These are phyloP conservation scores for Pleurotus platypus DNA, from an alignment of 768 basidiomycete species.

Conservation along the genomic window DNA sequence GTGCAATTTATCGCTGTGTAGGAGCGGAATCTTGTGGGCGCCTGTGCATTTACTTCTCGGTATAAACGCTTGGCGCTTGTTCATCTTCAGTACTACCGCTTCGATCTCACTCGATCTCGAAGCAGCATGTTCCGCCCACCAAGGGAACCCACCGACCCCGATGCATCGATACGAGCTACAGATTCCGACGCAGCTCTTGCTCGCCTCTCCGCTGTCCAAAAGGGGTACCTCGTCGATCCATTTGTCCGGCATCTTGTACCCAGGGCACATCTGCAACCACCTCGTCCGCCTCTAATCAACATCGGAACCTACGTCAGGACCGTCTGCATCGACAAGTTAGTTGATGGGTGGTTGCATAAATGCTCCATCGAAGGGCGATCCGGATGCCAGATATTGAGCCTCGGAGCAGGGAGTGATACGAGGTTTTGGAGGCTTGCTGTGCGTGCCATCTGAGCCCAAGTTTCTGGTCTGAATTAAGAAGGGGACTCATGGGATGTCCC, in stretches of 20 bases:
- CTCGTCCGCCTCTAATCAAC: constrained; percentile 88
- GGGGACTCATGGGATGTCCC: constrained; percentile 6
- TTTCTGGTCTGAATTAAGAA: not conserved
- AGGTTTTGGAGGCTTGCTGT: constrained; percentile 90
- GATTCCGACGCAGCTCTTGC: constrained; percentile 82
- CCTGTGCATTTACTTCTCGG: not conserved
- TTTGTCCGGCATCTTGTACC: constrained; percentile 68
- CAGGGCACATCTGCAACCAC: constrained; percentile 55
- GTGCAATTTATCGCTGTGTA: too few relatives aligned
- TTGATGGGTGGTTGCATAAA: constrained; percentile 58
- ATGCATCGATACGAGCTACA: constrained; percentile 68
- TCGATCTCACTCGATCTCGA: too few relatives aligned
- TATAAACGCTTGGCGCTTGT: too few relatives aligned
- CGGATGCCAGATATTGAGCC: constrained; percentile 83
- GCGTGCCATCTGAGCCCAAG: constrained; percentile 28
- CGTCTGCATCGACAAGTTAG: constrained; percentile 72
- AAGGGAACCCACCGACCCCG: constrained; percentile 34
- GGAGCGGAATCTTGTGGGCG: not conserved
- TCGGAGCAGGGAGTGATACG: constrained; percentile 95
- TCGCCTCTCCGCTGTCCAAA: constrained; percentile 79
- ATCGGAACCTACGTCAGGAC: constrained; percentile 90
- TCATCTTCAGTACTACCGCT: too few relatives aligned
- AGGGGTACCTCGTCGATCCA: constrained; percentile 77
- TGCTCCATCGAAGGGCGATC: constrained; percentile 36
- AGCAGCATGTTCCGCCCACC: constrained; percentile 20